These are phyloP conservation scores for Pseudocohnilembus persalinus DNA, from an alignment of 169 alveolate genomes.

Conservation along the genomic window DNA sequence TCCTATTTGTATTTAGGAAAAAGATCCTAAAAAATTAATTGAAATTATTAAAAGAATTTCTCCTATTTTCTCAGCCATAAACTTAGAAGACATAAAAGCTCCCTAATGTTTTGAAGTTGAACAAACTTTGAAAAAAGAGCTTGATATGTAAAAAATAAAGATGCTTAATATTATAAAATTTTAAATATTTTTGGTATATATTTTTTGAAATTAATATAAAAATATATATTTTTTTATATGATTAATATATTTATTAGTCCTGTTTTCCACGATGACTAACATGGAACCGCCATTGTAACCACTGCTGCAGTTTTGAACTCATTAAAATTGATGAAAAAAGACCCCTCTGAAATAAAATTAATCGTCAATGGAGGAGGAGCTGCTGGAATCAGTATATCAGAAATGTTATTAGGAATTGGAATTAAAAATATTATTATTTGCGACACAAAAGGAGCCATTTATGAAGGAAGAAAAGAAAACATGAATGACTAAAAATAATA, in stretches of 20 bases:
- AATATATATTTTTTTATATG: too few species aligned
- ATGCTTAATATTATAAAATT: too few species aligned
- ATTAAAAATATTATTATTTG: constrained; percentile 47
- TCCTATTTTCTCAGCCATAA: constrained; percentile 67
- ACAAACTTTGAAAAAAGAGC: constrained; percentile 24
- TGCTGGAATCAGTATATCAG: constrained; percentile 47
- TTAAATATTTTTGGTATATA: too few species aligned
- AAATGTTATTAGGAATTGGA: constrained; percentile 35
- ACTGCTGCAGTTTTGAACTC: constrained; percentile 63
- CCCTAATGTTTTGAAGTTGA: constrained; percentile 70
- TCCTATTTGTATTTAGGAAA: constrained; percentile 58
- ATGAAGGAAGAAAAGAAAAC: constrained; percentile 63
- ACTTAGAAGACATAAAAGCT: constrained; percentile 67
- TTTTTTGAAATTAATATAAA: too few species aligned
- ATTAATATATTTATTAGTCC: constrained; percentile 31
- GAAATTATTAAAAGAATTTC: constrained; percentile 45
- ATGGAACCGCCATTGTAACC: constrained; percentile 73
- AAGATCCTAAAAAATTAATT: constrained; percentile 61
- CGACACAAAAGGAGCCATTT: constrained; percentile 65
- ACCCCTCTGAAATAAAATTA: constrained; percentile 44
- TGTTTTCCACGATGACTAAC: constrained; percentile 74
- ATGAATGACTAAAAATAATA: constrained; percentile 61
- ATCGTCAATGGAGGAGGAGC: constrained; percentile 70
- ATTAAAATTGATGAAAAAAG: constrained; percentile 34
- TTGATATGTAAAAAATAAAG: constrained; percentile 40